These are phyloP conservation scores for Aspergillus sp. DNA, from an alignment of 2,329 filamentous ascomycete genomes.

Conservation along the genomic window DNA sequence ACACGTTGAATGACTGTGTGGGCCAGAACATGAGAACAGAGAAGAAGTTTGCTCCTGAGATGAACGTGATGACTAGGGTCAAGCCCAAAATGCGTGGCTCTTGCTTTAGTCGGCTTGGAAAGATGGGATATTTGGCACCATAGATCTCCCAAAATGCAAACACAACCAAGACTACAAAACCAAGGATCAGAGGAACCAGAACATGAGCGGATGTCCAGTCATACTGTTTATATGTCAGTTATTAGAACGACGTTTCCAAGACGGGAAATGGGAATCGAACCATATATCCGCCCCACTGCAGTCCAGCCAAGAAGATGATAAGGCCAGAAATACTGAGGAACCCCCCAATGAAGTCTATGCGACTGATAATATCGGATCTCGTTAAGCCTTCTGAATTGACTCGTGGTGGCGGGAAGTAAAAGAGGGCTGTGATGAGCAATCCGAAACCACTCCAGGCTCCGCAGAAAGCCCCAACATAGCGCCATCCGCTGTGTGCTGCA, in stretches of 20 bases:
- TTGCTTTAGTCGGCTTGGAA: slow-evolving; percentile 48
- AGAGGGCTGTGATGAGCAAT: slow-evolving; percentile 44
- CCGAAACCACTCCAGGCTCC: slow-evolving; percentile 48
- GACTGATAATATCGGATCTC: slow-evolving; percentile 43
- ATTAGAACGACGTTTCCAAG: not conserved
- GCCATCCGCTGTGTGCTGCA: slow-evolving; percentile 47
- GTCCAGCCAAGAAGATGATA: slow-evolving; percentile 51
- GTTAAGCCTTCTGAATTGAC: slow-evolving; percentile 43
- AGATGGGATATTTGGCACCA: slow-evolving; percentile 49
- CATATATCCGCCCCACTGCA: slow-evolving; percentile 56
- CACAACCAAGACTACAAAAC: slow-evolving; percentile 44
- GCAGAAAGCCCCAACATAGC: slow-evolving; percentile 47
- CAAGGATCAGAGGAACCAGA: slow-evolving; percentile 49
- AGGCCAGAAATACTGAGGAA: slow-evolving; percentile 52
- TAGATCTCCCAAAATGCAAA: slow-evolving; percentile 52
- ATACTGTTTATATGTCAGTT: slow-evolving; percentile 34
- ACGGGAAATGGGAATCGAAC: slow-evolving; percentile 24
- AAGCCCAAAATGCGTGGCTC: slow-evolving; percentile 54
- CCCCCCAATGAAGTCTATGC: slow-evolving; percentile 55
- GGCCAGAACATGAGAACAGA: slow-evolving; percentile 62
- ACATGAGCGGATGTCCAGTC: slow-evolving; percentile 49
- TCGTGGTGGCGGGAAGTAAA: slow-evolving; percentile 51
- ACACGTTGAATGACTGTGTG: slow-evolving; percentile 65
- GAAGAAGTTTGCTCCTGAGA: slow-evolving; percentile 62
- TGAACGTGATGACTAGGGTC: slow-evolving; percentile 60